Conservation (phyloP, 1,284 basidiomycete genomes). For the Thecaphora frezii region DNA sequence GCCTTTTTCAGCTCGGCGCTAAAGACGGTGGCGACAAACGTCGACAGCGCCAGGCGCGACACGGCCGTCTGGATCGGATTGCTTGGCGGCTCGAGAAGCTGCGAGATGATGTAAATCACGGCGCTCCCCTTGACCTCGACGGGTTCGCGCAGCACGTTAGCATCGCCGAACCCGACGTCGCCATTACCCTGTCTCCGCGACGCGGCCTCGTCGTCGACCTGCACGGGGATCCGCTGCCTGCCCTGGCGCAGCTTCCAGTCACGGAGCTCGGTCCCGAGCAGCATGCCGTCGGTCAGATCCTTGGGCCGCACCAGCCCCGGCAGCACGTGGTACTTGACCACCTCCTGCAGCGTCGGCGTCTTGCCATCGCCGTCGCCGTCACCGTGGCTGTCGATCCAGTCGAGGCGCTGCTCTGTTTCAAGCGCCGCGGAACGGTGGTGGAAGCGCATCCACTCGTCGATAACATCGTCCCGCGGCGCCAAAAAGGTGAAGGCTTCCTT, state of each 20-base stretch:
- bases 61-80: slow-evolving; percentile 81
- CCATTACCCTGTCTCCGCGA: slow-evolving; percentile 33
- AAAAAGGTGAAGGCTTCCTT: slow-evolving; percentile 63
- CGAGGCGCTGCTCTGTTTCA: not conserved
- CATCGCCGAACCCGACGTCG: slow-evolving; percentile 77
- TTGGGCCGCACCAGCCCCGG: slow-evolving; percentile 30
- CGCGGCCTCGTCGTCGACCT: slow-evolving; percentile 43
- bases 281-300: slow-evolving; percentile 30
- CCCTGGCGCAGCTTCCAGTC: slow-evolving; percentile 57
- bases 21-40: slow-evolving; percentile 75
- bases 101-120: slow-evolving; percentile 85
- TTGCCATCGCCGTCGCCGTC: slow-evolving; percentile 11
- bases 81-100: slow-evolving; percentile 76
- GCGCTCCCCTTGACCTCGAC: slow-evolving; percentile 72
- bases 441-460: slow-evolving; percentile 59
- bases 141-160: slow-evolving; percentile 75
- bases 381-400: not conserved
- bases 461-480: slow-evolving; percentile 83
- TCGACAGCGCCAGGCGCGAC: slow-evolving; percentile 78
- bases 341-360: slow-evolving; percentile 25
- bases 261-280: slow-evolving; percentile 47
- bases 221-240: slow-evolving; percentile 59
- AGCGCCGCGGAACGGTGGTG: not conserved
- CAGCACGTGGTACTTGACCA: slow-evolving; percentile 52
- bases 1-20: slow-evolving; percentile 42